phyloP scores from a whole-genome alignment of 192 early-diverging fungal species.

The Umbelopsis isabellina region DNA sequence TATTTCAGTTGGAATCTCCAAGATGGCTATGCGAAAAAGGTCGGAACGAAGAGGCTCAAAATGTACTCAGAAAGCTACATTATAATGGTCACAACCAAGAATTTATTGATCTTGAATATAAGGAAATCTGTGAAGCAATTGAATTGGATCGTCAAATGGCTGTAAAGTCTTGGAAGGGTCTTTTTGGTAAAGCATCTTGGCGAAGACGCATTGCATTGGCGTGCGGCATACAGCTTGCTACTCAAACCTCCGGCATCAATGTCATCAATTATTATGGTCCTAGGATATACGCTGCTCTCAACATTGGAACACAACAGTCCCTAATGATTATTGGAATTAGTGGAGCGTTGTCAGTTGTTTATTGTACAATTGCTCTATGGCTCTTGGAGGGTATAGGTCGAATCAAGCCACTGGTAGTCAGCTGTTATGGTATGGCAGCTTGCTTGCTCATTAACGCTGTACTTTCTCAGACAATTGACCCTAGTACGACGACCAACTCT shows the following conservation, averaged over 20 bases:
- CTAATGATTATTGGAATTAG: slow-evolving; percentile 20
- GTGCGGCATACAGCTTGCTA: slow-evolving; percentile 56
- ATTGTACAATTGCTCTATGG: slow-evolving; percentile 15
- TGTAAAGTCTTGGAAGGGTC: slow-evolving; percentile 47
- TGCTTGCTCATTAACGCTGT: slow-evolving; percentile 21
- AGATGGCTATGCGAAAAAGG: slow-evolving; percentile 67
- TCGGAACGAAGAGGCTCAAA: slow-evolving; percentile 57
- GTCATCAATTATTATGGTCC: slow-evolving; percentile 70
- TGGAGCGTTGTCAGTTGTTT: slow-evolving; percentile 17
- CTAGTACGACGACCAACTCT: neutral
- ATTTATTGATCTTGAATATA: slow-evolving; percentile 45
- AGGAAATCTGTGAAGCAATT: slow-evolving; percentile 57
- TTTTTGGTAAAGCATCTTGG: slow-evolving; percentile 43
- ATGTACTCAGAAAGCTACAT: slow-evolving; percentile 57
- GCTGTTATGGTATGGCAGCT: slow-evolving; percentile 20
- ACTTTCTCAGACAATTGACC: slow-evolving; percentile 8
- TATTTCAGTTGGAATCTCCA: slow-evolving; percentile 74
- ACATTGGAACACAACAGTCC: slow-evolving; percentile 19
- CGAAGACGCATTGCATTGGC: slow-evolving; percentile 53
- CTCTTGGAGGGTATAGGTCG: slow-evolving; percentile 17
- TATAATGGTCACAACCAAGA: slow-evolving; percentile 43
- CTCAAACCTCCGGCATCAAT: slow-evolving; percentile 74
- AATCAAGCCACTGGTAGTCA: slow-evolving; percentile 13
- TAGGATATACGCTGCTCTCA: slow-evolving; percentile 34
- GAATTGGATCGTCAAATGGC: slow-evolving; percentile 48